Evolutionary conservation across 768 basidiomycete genomes (phyloP).

Genomic region (Brasilioporus rufonigricans): DNA sequence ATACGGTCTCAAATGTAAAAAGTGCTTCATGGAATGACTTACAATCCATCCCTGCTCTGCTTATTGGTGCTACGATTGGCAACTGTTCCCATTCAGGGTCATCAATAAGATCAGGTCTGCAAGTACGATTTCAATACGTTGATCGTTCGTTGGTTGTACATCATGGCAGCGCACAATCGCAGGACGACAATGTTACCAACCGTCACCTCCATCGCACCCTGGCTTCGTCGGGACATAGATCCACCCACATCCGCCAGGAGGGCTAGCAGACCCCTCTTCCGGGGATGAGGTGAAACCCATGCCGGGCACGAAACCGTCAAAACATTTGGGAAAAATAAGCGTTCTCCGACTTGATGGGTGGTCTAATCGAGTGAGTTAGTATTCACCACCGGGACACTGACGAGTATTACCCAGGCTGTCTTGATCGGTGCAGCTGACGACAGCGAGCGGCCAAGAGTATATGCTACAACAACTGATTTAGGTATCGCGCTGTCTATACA

Average conservation of each 20-base stretch:
- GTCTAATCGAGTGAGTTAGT: slow-evolving; percentile 15
- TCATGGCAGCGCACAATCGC: slow-evolving; percentile 42
- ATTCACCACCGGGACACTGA: background rate
- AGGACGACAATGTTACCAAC: slow-evolving; percentile 52
- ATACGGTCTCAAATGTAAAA: background rate
- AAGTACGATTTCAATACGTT: background rate
- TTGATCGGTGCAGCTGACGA: slow-evolving; percentile 21
- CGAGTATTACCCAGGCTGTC: slow-evolving; percentile 40
- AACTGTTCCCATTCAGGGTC: slow-evolving; percentile 50
- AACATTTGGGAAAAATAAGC: slow-evolving; percentile 44
- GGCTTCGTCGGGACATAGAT: slow-evolving; percentile 30
- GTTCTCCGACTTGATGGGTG: slow-evolving; percentile 30
- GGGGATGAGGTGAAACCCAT: slow-evolving; percentile 25
- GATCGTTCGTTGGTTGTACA: background rate
- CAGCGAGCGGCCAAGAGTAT: slow-evolving; percentile 33
- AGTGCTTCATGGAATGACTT: slow-evolving; percentile 19
- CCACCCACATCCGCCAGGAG: slow-evolving; percentile 51
- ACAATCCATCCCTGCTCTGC: slow-evolving; percentile 51
- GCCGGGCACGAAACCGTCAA: slow-evolving; percentile 45
- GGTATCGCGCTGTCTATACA: slow-evolving; percentile 38
- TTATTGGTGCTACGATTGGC: slow-evolving; percentile 42
- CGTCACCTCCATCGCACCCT: slow-evolving; percentile 36
- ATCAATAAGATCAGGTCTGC: slow-evolving; percentile 53
- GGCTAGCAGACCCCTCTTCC: slow-evolving; percentile 40
- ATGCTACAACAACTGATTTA: slow-evolving; percentile 35